phyloP scores from a whole-genome alignment of 2,329 filamentous ascomycete genomes.

The Chaetomiaceae sp. region DNA sequence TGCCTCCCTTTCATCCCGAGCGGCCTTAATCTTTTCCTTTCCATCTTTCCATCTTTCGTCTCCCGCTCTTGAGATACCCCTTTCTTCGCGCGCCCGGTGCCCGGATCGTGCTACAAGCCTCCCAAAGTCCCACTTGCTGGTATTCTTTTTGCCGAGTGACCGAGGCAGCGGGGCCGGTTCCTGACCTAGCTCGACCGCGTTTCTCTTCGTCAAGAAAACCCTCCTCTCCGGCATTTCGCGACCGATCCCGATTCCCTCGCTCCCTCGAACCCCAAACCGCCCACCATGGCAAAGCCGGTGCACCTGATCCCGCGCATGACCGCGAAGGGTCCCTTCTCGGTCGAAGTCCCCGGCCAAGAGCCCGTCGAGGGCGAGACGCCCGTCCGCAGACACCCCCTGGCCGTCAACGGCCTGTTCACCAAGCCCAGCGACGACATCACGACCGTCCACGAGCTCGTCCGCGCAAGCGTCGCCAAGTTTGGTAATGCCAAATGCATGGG shows the following conservation, averaged over 20 bases:
- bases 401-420: slow-evolving; percentile 58
- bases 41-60: background rate
- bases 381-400: slow-evolving; percentile 60
- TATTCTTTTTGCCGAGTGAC: slow-evolving; percentile 1
- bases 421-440: slow-evolving; percentile 60
- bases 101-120: too few species aligned
- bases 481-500: slow-evolving; percentile 64
- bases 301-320: slow-evolving; percentile 42
- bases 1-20: slow-evolving; percentile 9
- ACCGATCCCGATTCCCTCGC: background rate
- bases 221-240: background rate
- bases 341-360: slow-evolving; percentile 61
- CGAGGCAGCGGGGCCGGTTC: slow-evolving; percentile 4
- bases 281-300: slow-evolving; percentile 20
- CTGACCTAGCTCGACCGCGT: background rate
- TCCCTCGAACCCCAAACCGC: background rate
- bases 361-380: slow-evolving; percentile 69
- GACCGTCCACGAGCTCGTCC: slow-evolving; percentile 73
- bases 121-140: too few species aligned
- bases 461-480: slow-evolving; percentile 59
- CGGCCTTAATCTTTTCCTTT: background rate
- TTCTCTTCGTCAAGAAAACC: background rate
- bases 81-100: background rate
- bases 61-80: background rate
- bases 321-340: slow-evolving; percentile 61